These are phyloP conservation scores for Dryas drummondii DNA, from an alignment of 306 rosid genomes.

Conservation along the genomic window DNA sequence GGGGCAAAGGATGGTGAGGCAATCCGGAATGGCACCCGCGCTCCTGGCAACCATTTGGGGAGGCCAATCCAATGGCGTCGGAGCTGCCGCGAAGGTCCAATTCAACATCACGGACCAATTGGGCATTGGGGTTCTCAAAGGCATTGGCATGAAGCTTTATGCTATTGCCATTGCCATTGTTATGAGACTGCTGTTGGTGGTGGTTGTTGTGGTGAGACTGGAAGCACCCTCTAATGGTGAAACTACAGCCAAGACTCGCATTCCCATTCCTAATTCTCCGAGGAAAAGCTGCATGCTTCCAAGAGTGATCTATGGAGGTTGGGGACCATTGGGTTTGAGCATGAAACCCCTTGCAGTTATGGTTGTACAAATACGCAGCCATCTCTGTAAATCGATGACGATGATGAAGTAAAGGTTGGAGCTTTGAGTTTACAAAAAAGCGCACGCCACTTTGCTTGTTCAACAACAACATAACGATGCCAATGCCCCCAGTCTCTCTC, in stretches of 20 bases:
- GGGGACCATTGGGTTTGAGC: background rate
- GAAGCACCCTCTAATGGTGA: constrained; percentile 36
- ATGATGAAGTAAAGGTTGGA: background rate
- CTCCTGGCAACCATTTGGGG: constrained; percentile 21
- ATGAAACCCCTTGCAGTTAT: constrained; percentile 5
- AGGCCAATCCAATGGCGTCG: constrained; percentile 15
- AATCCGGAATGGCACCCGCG: constrained; percentile 34
- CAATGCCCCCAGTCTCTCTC: background rate
- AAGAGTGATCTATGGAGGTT: background rate
- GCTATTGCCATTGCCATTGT: constrained; percentile 5
- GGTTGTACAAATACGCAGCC: constrained; percentile 14
- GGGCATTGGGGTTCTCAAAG: constrained; percentile 38
- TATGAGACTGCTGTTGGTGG: background rate
- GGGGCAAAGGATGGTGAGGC: constrained; percentile 35
- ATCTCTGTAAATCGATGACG: background rate
- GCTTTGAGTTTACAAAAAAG: background rate
- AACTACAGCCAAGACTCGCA: background rate
- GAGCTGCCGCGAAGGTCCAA: constrained; percentile 19
- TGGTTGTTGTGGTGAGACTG: constrained; percentile 21
- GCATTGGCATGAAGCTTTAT: constrained; percentile 16
- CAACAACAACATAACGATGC: constrained; percentile 36
- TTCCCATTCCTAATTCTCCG: background rate
- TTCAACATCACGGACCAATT: constrained; percentile 38
- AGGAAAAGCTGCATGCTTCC: background rate
- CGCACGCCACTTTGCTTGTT: constrained; percentile 11